phyloP scores from a whole-genome alignment of 2,329 filamentous ascomycete genomes.

The Diaporthe citrichinensis region DNA sequence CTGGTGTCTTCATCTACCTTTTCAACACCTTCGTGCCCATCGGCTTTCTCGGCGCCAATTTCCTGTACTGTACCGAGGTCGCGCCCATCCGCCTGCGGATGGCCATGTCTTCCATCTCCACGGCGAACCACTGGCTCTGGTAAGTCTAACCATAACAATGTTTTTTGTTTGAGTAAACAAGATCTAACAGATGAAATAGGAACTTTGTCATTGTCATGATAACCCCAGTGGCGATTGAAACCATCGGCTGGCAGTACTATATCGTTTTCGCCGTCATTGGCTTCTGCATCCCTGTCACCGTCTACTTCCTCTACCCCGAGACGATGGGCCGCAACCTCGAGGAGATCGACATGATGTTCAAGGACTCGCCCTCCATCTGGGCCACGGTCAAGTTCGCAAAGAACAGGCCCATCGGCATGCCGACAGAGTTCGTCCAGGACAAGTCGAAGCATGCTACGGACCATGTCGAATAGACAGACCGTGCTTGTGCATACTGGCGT shows the following conservation, averaged over 20 bases:
- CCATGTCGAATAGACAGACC: slow-evolving; percentile 30
- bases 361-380: slow-evolving; percentile 54
- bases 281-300: slow-evolving; percentile 59
- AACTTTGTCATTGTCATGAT: slow-evolving; percentile 63
- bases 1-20: slow-evolving; percentile 69
- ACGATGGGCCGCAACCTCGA: slow-evolving; percentile 66
- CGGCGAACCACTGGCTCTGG: slow-evolving; percentile 68
- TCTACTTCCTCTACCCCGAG: slow-evolving; percentile 62
- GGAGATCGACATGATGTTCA: slow-evolving; percentile 61
- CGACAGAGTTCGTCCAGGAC: slow-evolving; percentile 40
- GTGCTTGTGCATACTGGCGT: not conserved
- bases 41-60: slow-evolving; percentile 71
- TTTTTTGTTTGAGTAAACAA: too few relatives aligned
- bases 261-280: slow-evolving; percentile 64
- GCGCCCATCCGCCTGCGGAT: slow-evolving; percentile 66
- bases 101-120: slow-evolving; percentile 69
- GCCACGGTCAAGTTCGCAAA: slow-evolving; percentile 55
- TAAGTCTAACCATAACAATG: too few relatives aligned
- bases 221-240: slow-evolving; percentile 62
- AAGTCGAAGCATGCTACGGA: slow-evolving; percentile 30
- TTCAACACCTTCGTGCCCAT: slow-evolving; percentile 74
- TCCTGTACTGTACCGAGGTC: slow-evolving; percentile 72
- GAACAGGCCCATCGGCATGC: slow-evolving; percentile 47
- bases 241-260: slow-evolving; percentile 66
- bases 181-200: slow-evolving; percentile 43